A percentile compares a stretch with the other conserved stretches of the same genome.
Evolutionary conservation across 805 yeast genomes (phyloP).

Genomic region (Yarrowia yakushimensis): DNA sequence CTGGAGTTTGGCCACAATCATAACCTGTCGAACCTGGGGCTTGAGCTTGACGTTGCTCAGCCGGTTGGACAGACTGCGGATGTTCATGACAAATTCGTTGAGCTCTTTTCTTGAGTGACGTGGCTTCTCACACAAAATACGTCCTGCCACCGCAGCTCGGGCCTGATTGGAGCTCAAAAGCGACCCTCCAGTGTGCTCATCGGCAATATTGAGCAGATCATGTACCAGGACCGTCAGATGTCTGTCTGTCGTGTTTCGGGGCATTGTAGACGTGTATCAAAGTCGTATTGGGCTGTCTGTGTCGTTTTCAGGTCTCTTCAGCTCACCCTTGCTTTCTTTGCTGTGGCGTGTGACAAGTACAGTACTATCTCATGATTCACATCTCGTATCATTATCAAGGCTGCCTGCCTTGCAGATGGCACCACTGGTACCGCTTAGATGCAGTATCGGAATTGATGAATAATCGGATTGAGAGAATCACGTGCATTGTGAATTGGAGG

Average conservation of each 20-base stretch:
- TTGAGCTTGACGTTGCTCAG: slow-evolving; percentile 32
- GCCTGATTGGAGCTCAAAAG: neutral
- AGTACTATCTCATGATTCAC: too few species aligned
- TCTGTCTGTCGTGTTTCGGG: neutral
- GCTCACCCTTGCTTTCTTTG: too few species aligned
- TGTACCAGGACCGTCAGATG: neutral
- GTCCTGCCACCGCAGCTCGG: neutral
- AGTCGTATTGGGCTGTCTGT: neutral
- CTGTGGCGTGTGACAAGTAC: too few species aligned
- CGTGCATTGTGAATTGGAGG: too few species aligned
- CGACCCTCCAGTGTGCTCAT: neutral
- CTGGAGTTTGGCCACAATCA: slow-evolving; percentile 33
- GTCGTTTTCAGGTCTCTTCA: neutral
- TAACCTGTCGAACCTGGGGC: slow-evolving; percentile 31
- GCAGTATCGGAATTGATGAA: too few species aligned
- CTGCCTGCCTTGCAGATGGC: slow-evolving; percentile 19
- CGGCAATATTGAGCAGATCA: slow-evolving; percentile 8
- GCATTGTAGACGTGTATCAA: neutral
- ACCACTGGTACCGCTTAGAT: too few species aligned
- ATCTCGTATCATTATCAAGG: neutral
- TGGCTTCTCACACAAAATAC: neutral
- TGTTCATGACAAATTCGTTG: slow-evolving; percentile 21
- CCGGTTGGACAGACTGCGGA: slow-evolving; percentile 16
- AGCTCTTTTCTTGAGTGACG: slow-evolving; percentile 9
- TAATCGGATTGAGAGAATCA: too few species aligned